phyloP scores from a whole-genome alignment of 768 basidiomycete species.

The Calvatia gigantea region DNA sequence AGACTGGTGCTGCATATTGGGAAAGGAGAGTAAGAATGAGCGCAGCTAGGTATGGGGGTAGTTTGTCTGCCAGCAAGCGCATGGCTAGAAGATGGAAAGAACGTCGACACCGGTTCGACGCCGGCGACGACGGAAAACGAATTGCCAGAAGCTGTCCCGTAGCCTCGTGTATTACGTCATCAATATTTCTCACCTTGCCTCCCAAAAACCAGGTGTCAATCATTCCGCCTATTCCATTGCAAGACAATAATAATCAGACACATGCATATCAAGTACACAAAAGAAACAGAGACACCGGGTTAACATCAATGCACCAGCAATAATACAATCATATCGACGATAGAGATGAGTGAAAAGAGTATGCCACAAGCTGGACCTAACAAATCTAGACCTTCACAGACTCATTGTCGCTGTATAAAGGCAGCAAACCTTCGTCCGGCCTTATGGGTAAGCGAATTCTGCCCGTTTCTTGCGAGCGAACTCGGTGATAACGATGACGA shows the following conservation, averaged over 20 bases:
- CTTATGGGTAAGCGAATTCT: conserved; percentile 41
- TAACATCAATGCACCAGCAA: not conserved
- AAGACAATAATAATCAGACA: not conserved
- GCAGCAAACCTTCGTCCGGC: conserved; percentile 43
- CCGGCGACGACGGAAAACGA: not conserved
- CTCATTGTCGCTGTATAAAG: conserved; percentile 15
- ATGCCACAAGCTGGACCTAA: not conserved
- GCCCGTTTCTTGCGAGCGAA: conserved; percentile 28
- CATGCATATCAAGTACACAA: not conserved
- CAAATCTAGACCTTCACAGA: conserved; percentile 4
- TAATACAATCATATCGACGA: conserved; percentile 7
- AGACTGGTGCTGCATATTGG: conserved; percentile 19
- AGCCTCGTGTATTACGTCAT: conserved; percentile 9
- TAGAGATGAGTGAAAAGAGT: not conserved
- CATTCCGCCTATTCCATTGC: not conserved
- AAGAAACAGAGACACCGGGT: not conserved
- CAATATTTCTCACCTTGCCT: conserved; percentile 5
- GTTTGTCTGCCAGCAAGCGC: not conserved
- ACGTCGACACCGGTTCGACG: not conserved
- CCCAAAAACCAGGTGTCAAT: not conserved
- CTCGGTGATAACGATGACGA: conserved; percentile 29
- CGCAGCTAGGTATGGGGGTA: not conserved
- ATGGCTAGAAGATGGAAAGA: not conserved
- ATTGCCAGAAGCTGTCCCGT: not conserved
- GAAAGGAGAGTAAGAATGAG: conserved; percentile 26